phyloP scores from a whole-genome alignment of 2,329 filamentous ascomycete species.

The Fusarium drepaniforme region DNA sequence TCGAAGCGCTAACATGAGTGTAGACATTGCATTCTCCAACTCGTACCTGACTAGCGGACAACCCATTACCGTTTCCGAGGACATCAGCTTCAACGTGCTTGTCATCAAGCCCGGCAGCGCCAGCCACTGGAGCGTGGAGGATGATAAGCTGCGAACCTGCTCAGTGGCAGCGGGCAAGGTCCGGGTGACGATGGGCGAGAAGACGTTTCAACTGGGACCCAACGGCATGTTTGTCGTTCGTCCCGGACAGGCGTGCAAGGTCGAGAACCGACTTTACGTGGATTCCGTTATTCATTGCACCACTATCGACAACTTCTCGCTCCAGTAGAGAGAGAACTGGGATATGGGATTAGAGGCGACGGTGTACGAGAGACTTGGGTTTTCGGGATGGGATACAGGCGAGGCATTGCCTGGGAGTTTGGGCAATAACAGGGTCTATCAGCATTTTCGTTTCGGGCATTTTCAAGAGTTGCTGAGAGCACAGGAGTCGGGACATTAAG shows the following conservation, averaged over 20 bases:
- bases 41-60: constrained; percentile 54
- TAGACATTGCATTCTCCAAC: constrained; percentile 59
- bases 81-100: constrained; percentile 56
- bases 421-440: neutral
- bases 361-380: constrained; percentile 14
- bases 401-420: neutral
- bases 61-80: constrained; percentile 51
- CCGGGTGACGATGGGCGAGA: constrained; percentile 50
- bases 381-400: neutral
- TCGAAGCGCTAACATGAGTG: neutral
- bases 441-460: neutral
- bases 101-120: constrained; percentile 54
- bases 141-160: constrained; percentile 52
- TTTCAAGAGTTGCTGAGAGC: neutral
- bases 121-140: constrained; percentile 46
- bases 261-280: constrained; percentile 58
- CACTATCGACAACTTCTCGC: constrained; percentile 43
- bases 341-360: neutral
- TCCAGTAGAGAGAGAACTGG: constrained; percentile 15
- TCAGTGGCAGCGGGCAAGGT: constrained; percentile 58
- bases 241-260: constrained; percentile 52
- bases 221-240: constrained; percentile 59
- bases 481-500: neutral
- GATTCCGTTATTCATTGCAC: constrained; percentile 59
- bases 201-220: constrained; percentile 56